Evolutionary conservation across 2,329 filamentous ascomycete genomes (phyloP), one percentile per base, ranked within the genome.

Genomic region (Fonsecaea pedrosoi): DNA sequence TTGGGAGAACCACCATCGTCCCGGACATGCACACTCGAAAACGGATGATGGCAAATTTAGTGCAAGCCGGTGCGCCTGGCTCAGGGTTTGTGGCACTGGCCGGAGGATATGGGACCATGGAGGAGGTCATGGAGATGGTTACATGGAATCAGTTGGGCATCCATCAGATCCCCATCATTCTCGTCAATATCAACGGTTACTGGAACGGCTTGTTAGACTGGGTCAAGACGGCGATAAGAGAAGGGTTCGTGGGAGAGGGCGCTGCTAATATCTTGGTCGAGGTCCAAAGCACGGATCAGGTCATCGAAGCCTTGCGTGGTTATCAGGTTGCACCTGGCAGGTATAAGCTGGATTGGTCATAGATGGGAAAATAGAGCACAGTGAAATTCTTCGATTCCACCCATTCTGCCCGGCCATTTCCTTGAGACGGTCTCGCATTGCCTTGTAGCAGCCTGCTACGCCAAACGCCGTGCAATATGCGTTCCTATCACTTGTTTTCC

Each of bases 1-100:
- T 92, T 77, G 95, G 95, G 9, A 83, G 85, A 53, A 97, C 93
- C 12, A 97, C 93, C 0, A 88, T 97, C 8, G 95, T 98, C 34
- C 85, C 88, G 73, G 93, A 97, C 77, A 99, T 99, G 95, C 95
- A 99, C 81, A 94, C 92, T 50, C 88, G 95, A 70, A 99, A 99
- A 83, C 88, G 91, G 73, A 85, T 95, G 82, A 98, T 99, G 95
- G 94, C 94, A 6, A 84, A 88, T 73, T 91, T 94, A 78, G 93
- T 98, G 15, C 86, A 96, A 30, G 85, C 87, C 21, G 92, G 92
- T 32, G 94, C 91, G 0, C 88, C 89, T 0, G 94, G 94, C 0
- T 90, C 88, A 65, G 94, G 94, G 12, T 99, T 99, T 80, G 88
- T 99, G 48, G 93, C 93, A 34, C 82, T 99, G 66, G 88, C 87